Evolutionary conservation across 805 yeast genomes (phyloP).

Genomic region (Cyberlindnera mycetangii): DNA sequence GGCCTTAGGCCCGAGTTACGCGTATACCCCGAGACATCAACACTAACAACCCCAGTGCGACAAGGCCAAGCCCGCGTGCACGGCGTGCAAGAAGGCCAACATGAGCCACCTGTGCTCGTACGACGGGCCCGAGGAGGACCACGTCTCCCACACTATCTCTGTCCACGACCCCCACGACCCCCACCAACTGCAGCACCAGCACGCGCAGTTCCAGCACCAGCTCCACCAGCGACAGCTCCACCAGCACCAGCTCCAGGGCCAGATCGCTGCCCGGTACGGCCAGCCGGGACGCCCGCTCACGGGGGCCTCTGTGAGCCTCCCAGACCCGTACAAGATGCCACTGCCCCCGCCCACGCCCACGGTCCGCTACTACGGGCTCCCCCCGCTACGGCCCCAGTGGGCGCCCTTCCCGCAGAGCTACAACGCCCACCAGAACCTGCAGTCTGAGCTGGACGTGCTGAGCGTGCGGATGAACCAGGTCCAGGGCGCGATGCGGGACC

Average conservation of each 20-base stretch:
- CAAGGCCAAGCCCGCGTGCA: conserved; percentile 27
- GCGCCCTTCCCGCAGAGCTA: conserved; percentile 10
- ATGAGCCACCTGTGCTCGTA: conserved; percentile 25
- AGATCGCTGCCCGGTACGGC: conserved; percentile 26
- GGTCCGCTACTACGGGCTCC: background rate
- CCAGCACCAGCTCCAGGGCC: conserved; percentile 13
- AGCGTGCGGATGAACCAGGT: conserved; percentile 14
- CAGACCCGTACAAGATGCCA: too few species aligned
- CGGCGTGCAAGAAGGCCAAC: conserved; percentile 26
- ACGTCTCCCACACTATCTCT: background rate
- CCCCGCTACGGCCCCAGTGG: background rate
- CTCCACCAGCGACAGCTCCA: conserved; percentile 15
- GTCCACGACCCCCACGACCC: too few species aligned
- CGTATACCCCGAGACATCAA: background rate
- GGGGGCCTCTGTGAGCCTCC: conserved; percentile 14
- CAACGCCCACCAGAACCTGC: conserved; percentile 14
- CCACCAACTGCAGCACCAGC: too few species aligned
- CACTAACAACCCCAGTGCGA: conserved; percentile 24
- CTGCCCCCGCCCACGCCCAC: background rate
- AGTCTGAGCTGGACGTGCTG: conserved; percentile 15
- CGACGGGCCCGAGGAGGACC: conserved; percentile 24
- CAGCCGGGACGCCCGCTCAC: conserved; percentile 9
- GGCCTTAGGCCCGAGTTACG: background rate
- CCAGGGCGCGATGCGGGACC: conserved; percentile 12
- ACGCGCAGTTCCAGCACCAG: background rate